Evolutionary conservation across 805 yeast genomes (phyloP).

Genomic region (Wickerhamomyces xylosicus): DNA sequence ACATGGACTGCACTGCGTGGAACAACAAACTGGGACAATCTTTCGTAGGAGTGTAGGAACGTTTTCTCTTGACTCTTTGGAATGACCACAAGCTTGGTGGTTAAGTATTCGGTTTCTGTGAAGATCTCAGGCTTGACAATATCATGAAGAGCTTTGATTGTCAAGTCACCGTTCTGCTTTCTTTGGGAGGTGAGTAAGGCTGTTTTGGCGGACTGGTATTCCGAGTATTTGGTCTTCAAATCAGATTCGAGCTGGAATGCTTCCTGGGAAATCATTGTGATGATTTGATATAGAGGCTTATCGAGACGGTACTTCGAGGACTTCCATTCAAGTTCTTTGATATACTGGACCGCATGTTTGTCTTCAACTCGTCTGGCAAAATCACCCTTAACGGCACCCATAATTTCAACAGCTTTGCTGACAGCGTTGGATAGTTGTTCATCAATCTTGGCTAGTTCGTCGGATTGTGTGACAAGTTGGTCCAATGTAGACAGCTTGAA

Average conservation of each 20-base stretch:
- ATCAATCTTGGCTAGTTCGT: conserved; percentile 78
- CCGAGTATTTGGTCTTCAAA: conserved; percentile 63
- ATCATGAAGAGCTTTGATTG: conserved; percentile 84
- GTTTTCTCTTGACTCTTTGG: conserved; percentile 55
- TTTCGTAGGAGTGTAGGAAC: conserved; percentile 66
- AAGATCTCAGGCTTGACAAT: conserved; percentile 77
- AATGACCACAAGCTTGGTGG: conserved; percentile 80
- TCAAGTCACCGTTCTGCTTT: conserved; percentile 86
- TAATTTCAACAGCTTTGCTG: conserved; percentile 66
- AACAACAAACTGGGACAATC: conserved; percentile 69
- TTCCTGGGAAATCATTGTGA: conserved; percentile 60
- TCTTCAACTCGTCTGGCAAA: conserved; percentile 43
- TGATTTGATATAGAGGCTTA: conserved; percentile 69
- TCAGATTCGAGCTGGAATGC: conserved; percentile 79
- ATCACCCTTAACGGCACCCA: conserved; percentile 38
- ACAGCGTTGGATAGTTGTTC: conserved; percentile 63
- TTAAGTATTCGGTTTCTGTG: conserved; percentile 79
- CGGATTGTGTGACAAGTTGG: conserved; percentile 81
- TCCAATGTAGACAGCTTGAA: conserved; percentile 95
- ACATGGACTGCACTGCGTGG: conserved; percentile 79
- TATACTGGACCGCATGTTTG: conserved; percentile 47
- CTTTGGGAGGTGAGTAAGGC: conserved; percentile 83
- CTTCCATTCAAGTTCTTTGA: conserved; percentile 81
- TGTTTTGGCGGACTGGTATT: conserved; percentile 74
- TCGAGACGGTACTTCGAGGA: conserved; percentile 78